Evolutionary conservation across 805 yeast genomes (phyloP), one percentile per base, ranked within the genome.

Genomic region (Saccharomyces paradoxus): DNA sequence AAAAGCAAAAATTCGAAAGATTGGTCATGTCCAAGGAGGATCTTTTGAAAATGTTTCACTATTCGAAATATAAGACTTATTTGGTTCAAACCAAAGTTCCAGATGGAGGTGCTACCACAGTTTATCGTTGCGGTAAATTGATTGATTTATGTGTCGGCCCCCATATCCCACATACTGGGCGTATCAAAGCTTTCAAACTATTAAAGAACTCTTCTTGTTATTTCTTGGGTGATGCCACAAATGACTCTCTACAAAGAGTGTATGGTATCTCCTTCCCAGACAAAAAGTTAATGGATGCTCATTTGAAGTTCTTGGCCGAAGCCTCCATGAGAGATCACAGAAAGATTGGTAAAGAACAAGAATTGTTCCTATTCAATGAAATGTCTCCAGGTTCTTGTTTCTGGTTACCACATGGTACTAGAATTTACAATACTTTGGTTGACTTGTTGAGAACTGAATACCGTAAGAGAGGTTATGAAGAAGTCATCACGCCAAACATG

Each of bases 201-300:
- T 80, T 94, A 74, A 94, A 94, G 77, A 92, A 91, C 79, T 92
- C 98, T 17, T 86, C 97, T 1, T 90, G 97, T 53, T 94, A 94
- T 76, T 94, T 94, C 79, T 76, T 89, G 66, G 99, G 97, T 74
- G 97, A 92, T 63, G 75, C 96, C 50, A 78, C 78, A 63, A 92
- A 94, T 71, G 99, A 94, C 72, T 90, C 97, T 22, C 80, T 94
- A 73, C 99, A 94, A 77, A 89, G 99, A 79, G 82, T 94, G 54
- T 94, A 94, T 71, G 99, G 99, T 82, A 85, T 94, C 60, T 87
- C 97, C 13, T 94, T 94, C 90, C 99, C 99, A 59, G 99, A 94
- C 74, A 92, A 94, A 80, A 89, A 90, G 74, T 81, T 82, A 64
- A 87, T 94, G 96, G 92, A 88, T 65, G 97, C 87, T 65, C 97